Evolutionary conservation across 2,329 filamentous ascomycete species (phyloP).

Genomic region (Waltergamsia citrina): DNA sequence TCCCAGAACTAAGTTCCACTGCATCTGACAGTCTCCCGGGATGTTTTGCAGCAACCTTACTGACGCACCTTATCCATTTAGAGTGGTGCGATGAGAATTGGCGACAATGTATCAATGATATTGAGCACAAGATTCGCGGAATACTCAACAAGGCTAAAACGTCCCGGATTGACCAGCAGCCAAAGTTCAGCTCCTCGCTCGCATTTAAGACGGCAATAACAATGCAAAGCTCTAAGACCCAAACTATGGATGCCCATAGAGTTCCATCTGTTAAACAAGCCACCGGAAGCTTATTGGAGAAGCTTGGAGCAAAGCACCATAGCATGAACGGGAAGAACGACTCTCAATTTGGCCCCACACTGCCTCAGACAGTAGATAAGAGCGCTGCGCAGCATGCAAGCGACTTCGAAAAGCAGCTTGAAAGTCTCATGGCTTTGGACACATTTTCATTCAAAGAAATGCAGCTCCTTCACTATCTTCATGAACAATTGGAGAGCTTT

Average conservation of each 20-base stretch:
- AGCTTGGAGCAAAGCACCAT: background rate
- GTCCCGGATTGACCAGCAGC: background rate
- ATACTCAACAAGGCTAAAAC: constrained; percentile 7
- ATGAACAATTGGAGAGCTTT: background rate
- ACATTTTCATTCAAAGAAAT: background rate
- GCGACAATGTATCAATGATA: constrained; percentile 8
- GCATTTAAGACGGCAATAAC: background rate
- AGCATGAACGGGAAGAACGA: background rate
- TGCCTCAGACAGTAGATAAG: background rate
- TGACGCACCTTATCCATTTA: constrained; percentile 4
- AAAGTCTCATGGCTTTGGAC: constrained; percentile 3
- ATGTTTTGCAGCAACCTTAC: constrained; percentile 4
- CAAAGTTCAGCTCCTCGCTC: background rate
- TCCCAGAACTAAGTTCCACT: background rate
- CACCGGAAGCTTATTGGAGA: background rate
- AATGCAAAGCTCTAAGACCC: background rate
- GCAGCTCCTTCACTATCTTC: background rate
- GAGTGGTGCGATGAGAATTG: constrained; percentile 8
- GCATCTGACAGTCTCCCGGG: background rate
- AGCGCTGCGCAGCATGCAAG: background rate
- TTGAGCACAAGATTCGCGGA: constrained; percentile 1
- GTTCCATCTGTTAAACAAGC: background rate
- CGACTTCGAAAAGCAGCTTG: background rate
- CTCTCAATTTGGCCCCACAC: background rate
- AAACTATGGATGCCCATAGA: background rate